Evolutionary conservation across 331 rosid genomes (phyloP), one percentile per base, ranked within the genome.

Genomic region (Malus hybrid): DNA sequence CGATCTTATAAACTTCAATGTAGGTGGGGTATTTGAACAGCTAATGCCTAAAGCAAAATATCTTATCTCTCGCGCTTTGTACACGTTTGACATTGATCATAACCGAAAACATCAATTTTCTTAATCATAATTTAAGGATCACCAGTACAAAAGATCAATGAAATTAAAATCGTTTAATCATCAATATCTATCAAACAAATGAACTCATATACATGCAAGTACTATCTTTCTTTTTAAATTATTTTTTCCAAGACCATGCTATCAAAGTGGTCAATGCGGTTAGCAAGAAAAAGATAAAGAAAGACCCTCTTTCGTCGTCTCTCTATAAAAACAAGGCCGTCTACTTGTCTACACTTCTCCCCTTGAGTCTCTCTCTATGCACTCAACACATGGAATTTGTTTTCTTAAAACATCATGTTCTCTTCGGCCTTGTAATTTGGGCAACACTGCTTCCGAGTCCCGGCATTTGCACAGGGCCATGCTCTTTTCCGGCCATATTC

Each of bases 401-500:
- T 28, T 26, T 12, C 56, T 26, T 36, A 32, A 28, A 30, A 12
- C 1, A 29, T 16, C 44, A 24, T 64, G 50, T 60, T 42, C 42
- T 66, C 53, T 63, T 69, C 15, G 14, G 52, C n/a, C 61, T 82
- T 32, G 56, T 79, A 58, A 68, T 78, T 7, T 76, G 76, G 44
- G 74, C 68, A 9, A 28, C 80, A 33, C 11, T 80, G 70, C 73
- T 73, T 24, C 57, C 77, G 28, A 68, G 55, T 69, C 61, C 26
- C 7, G 28, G 70, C 9, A 19, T 12, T 15, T 53, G 71, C 19
- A 53, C 10, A 32, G 60, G 36, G 3, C 56, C 76, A 20, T 86
- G 88, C 56, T 39, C 34, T 30, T 79, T 86, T 55, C 85, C 85
- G 34, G 86, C 89, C 11, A 81, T 87, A 19, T 89, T 87, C 80